phyloP scores from a whole-genome alignment of 441 rosid species.

The Monsonia emarginata region DNA sequence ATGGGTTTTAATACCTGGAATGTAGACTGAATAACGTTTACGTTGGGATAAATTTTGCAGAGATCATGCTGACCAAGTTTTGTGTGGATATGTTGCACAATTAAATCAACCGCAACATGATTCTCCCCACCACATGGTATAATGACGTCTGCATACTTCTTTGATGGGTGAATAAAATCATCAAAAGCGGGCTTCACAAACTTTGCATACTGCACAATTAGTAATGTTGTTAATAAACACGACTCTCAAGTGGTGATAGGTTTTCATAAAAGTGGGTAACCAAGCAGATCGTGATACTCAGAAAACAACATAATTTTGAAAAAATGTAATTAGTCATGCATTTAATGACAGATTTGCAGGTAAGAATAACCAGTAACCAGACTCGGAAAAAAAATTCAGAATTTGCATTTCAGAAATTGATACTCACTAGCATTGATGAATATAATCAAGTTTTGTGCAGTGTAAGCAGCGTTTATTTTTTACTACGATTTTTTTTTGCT shows the following conservation, averaged over 20 bases:
- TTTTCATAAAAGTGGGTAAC: neutral
- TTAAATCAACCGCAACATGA: conserved; percentile 92
- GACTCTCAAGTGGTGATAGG: neutral
- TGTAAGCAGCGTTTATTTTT: neutral
- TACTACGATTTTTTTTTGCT: neutral
- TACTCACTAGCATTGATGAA: neutral
- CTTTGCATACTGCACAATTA: conserved; percentile 70
- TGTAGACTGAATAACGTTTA: conserved; percentile 71
- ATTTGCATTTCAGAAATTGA: neutral
- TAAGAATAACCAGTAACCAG: neutral
- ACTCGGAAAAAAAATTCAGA: neutral
- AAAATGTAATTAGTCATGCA: too few species aligned
- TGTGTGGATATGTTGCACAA: conserved; percentile 86
- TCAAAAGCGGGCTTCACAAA: conserved; percentile 99
- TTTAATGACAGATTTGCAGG: neutral
- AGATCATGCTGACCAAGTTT: conserved; percentile 96
- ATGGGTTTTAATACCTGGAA: conserved; percentile 54
- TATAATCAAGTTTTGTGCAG: neutral
- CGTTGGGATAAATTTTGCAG: conserved; percentile 84
- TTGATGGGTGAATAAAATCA: conserved; percentile 88
- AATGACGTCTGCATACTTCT: conserved; percentile 91
- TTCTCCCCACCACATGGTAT: conserved; percentile 95
- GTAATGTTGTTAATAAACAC: conserved; percentile 11
- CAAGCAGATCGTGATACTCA: too few species aligned
- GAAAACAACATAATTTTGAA: too few species aligned